phyloP scores from a whole-genome alignment of 2,329 filamentous ascomycete species.

The Claviceps pazoutovae region DNA sequence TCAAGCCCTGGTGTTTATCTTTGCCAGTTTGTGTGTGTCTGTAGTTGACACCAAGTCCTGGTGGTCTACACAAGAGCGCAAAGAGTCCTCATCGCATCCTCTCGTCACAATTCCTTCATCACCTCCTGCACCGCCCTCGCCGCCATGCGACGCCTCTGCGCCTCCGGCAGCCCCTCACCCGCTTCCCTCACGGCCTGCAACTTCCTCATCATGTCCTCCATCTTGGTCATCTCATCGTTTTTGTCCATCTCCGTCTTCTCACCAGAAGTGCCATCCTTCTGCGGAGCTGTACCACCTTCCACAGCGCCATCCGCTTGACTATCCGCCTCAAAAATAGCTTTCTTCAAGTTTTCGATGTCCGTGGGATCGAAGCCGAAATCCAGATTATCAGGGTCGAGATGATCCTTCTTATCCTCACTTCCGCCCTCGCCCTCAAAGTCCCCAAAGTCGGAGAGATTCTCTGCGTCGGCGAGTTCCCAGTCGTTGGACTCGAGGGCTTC shows the following conservation, averaged over 20 bases:
- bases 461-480: constrained; percentile 32
- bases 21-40: no score
- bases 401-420: constrained; percentile 16
- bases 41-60: no score
- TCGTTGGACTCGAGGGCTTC: constrained; percentile 54
- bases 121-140: constrained; percentile 48
- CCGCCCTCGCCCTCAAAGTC: constrained; percentile 20
- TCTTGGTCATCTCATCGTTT: constrained; percentile 40
- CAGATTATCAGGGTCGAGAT: constrained; percentile 31
- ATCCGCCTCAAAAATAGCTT: constrained; percentile 35
- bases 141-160: constrained; percentile 46
- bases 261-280: background rate
- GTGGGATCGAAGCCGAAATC: constrained; percentile 37
- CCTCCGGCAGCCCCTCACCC: constrained; percentile 43
- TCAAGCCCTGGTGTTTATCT: no score
- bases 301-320: constrained; percentile 10
- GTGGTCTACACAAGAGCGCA: no score
- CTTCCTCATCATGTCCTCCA: constrained; percentile 51
- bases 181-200: constrained; percentile 47
- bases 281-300: background rate
- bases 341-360: constrained; percentile 38
- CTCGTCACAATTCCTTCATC: constrained; percentile 40
- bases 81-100: no score
- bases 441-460: constrained; percentile 15
- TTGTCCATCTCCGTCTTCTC: constrained; percentile 13